These are phyloP conservation scores for Microsporum audouinii DNA, from an alignment of 2,329 filamentous ascomycete genomes.

Conservation along the genomic window DNA sequence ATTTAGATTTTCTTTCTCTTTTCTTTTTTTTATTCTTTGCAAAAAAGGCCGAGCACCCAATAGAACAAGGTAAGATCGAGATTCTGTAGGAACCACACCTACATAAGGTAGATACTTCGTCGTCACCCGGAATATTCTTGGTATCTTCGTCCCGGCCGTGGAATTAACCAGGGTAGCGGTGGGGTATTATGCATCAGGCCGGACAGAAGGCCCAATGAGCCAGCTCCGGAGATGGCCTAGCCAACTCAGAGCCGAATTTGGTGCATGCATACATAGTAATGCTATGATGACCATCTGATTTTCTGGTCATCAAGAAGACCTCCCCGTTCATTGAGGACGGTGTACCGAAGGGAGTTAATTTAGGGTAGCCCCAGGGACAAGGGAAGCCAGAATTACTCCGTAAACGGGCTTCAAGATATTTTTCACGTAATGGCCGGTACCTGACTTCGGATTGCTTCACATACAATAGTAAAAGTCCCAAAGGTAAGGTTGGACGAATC, in stretches of 20 bases:
- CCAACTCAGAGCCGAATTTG: background rate
- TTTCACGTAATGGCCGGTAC: background rate
- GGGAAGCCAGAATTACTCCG: background rate
- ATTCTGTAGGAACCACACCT: background rate
- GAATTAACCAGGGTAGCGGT: background rate
- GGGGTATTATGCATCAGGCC: constrained; percentile 5
- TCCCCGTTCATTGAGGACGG: background rate
- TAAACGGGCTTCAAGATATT: background rate
- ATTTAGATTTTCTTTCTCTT: background rate
- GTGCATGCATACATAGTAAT: background rate
- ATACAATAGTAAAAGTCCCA: background rate
- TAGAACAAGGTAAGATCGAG: background rate
- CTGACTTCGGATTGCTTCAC: background rate
- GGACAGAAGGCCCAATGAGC: constrained; percentile 1
- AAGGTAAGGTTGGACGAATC: background rate
- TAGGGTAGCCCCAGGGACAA: background rate
- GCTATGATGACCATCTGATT: background rate
- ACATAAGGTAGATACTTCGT: background rate
- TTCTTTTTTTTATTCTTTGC: background rate
- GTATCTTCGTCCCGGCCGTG: constrained; percentile 1
- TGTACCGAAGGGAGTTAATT: background rate
- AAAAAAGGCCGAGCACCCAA: background rate
- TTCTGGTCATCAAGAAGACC: background rate
- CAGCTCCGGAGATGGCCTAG: constrained; percentile 9
- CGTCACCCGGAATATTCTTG: background rate